Base-by-base conservation (phyloP, 352 stramenopile species). In the Phytophthora pseudosyringae region DNA sequence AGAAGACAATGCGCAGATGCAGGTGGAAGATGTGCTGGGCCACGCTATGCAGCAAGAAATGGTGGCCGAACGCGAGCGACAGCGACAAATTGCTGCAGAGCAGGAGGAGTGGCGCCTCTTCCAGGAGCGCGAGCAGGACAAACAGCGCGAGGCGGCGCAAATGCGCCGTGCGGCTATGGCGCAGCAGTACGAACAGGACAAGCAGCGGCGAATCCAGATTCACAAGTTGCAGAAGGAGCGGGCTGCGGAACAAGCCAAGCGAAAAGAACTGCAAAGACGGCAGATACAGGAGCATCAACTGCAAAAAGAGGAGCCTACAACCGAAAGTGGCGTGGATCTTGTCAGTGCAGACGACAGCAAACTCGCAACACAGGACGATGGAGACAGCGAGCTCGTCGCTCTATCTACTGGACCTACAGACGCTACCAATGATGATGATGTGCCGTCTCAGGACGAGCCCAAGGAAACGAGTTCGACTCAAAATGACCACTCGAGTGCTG, bases 121-220 rank as follows among this genome's bases (percentile, higher is more conserved):
- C 36, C 78, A 93, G 53, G 72, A 77, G 9, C 57, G 59, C 1
- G 78, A 93, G 38, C 73, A 76, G 2, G 55, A 80, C 35, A 81
- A 80, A 11, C 80, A 87, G n/a, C 64, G 65, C 0, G 73, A 85
- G 25, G 83, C 81, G 12, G 86, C 81, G 0, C 48, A 75, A 29
- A 49, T 71, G 31, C 55, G 83, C 2, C 78, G 83, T 13, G 78
- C 82, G 3, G 71, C 74, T 5, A 83, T 84, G 59, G 82, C 79
- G 0, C 64, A 86, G 38, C 81, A 90, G 52, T 90, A 90, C 48
- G 79, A 89, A 15, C 67, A 85, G 33, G 83, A 92, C 55, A 85
- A 85, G 16, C 68, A 75, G 26, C 80, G 80, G 2, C 71, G 82
- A 10, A 80, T 90, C 59, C 76, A 92, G 60, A 85, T 92, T 41